These are phyloP conservation scores for Aspergillus sp. DNA, from an alignment of 2,329 filamentous ascomycete genomes.

Conservation along the genomic window DNA sequence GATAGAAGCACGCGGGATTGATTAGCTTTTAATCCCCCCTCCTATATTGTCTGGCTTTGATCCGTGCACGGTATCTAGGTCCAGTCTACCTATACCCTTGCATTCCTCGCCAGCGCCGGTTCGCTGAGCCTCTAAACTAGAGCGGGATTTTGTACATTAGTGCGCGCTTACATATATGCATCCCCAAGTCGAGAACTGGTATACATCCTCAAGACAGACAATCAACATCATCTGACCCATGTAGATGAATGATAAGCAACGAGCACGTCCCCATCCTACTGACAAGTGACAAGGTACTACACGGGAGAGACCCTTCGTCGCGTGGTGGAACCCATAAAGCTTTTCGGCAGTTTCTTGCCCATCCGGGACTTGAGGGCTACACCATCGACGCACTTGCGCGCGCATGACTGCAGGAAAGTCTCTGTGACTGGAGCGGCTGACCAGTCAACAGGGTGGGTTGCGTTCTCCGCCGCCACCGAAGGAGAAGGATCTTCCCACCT, in stretches of 20 bases:
- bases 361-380: slow-evolving; percentile 4
- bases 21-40: slow-evolving; percentile 5
- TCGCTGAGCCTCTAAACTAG: slow-evolving; percentile 7
- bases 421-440: slow-evolving; percentile 19
- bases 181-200: not conserved
- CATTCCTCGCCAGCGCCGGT: slow-evolving; percentile 12
- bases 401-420: slow-evolving; percentile 15
- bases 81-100: not conserved
- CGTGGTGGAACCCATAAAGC: not conserved
- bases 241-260: not conserved
- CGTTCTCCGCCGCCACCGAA: not conserved
- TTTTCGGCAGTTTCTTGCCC: not conserved
- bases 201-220: not conserved
- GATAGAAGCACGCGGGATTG: slow-evolving; percentile 28
- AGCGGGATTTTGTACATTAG: slow-evolving; percentile 10
- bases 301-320: not conserved
- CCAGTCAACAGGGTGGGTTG: slow-evolving; percentile 2
- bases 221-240: not conserved
- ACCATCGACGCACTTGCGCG: slow-evolving; percentile 11
- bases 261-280: not conserved
- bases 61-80: not conserved
- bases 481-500: not conserved
- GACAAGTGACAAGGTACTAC: not conserved
- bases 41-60: not conserved
- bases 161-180: slow-evolving; percentile 1